A percentile compares a stretch with the other conserved stretches of the same genome.
phyloP scores from a whole-genome alignment of 345 rosid genomes.

The Hibiscus tridactylites region DNA sequence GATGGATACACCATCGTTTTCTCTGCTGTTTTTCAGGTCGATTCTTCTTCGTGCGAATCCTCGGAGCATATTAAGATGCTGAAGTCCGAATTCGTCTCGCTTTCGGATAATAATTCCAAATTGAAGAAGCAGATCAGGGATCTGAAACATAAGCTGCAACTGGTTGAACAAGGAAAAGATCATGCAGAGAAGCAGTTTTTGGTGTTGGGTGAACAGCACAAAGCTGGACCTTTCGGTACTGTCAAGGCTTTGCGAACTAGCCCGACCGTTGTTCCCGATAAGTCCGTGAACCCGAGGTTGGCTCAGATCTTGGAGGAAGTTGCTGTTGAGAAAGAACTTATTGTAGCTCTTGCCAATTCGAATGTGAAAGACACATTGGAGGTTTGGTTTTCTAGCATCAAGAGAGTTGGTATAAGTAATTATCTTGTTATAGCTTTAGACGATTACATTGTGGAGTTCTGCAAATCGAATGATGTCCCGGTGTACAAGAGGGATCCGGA shows the following conservation, averaged over 20 bases:
- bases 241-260: conserved; percentile 74
- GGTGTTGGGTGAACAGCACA: conserved; percentile 60
- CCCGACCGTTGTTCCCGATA: not conserved
- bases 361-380: conserved; percentile 66
- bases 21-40: conserved; percentile 29
- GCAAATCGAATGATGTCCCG: conserved; percentile 68
- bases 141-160: conserved; percentile 48
- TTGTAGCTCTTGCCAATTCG: conserved; percentile 84
- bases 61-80: conserved; percentile 49
- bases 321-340: conserved; percentile 48
- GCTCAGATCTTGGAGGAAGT: not conserved
- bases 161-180: conserved; percentile 68
- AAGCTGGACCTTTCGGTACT: conserved; percentile 82
- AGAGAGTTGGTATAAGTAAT: conserved; percentile 61
- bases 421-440: conserved; percentile 80
- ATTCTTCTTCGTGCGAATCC: conserved; percentile 63
- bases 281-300: not conserved
- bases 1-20: not conserved
- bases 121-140: conserved; percentile 53
- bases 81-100: conserved; percentile 52
- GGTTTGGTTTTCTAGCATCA: conserved; percentile 78
- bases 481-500: conserved; percentile 82
- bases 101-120: conserved; percentile 58
- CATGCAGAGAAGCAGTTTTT: conserved; percentile 68
- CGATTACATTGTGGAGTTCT: conserved; percentile 54